These are phyloP conservation scores for Coemansia sp. DNA, from an alignment of 192 early-diverging fungal species.

Conservation along the genomic window DNA sequence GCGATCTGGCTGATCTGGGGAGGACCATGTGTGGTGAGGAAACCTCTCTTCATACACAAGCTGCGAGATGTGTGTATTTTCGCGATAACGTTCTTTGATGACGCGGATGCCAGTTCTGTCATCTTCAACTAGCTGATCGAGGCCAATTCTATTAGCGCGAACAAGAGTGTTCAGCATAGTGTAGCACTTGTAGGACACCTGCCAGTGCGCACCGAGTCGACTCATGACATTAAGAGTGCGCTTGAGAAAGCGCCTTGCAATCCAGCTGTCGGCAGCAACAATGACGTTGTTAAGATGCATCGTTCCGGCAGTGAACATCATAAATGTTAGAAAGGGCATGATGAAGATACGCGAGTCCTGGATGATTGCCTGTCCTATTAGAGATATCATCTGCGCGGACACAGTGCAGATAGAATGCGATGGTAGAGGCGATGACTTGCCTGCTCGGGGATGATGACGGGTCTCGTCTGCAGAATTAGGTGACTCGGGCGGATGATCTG, in stretches of 20 bases:
- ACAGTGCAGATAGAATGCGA: conserved; percentile 55
- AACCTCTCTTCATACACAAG: conserved; percentile 34
- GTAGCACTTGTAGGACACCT: conserved; percentile 55
- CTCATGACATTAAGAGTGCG: conserved; percentile 54
- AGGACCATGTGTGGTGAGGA: conserved; percentile 12
- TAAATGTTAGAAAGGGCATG: conserved; percentile 55
- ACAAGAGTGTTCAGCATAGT: conserved; percentile 52
- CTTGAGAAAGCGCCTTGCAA: conserved; percentile 53
- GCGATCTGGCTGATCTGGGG: background rate
- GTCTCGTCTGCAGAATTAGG: background rate
- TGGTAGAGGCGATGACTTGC: conserved; percentile 27
- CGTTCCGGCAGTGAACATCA: conserved; percentile 54
- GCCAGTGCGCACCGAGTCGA: conserved; percentile 52
- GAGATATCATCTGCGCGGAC: conserved; percentile 54
- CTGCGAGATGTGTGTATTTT: conserved; percentile 28
- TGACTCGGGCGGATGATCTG: background rate
- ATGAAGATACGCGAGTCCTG: conserved; percentile 51
- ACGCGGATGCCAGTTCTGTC: conserved; percentile 16
- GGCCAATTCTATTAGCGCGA: conserved; percentile 43
- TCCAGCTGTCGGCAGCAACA: conserved; percentile 49
- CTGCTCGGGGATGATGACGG: conserved; percentile 9
- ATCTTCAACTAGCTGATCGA: conserved; percentile 39
- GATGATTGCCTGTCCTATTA: conserved; percentile 43
- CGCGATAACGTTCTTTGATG: conserved; percentile 37
- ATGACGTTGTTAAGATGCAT: conserved; percentile 56